Conservation (phyloP, 2,329 filamentous ascomycete genomes). For the Monosporascus sp. region DNA sequence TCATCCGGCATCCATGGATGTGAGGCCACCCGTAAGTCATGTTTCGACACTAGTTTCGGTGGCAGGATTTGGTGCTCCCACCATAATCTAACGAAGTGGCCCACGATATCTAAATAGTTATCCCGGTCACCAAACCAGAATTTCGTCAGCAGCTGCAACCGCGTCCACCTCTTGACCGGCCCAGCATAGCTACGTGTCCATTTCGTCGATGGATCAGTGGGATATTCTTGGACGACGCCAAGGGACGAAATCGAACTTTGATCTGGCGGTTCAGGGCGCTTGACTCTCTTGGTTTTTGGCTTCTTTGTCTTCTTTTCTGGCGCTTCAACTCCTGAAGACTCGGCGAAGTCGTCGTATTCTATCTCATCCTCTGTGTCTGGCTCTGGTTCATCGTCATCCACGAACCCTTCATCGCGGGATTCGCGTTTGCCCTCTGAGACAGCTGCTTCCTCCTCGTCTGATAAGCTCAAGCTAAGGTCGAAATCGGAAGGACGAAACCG, state of each 20-base stretch:
- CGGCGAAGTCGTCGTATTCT: not conserved
- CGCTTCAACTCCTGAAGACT: not conserved
- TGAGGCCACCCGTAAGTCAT: conserved; percentile 15
- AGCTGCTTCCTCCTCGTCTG: conserved; percentile 17
- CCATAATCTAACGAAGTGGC: conserved; percentile 22
- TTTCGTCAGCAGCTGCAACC: conserved; percentile 20
- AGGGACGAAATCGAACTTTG: conserved; percentile 6
- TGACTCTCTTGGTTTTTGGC: conserved; percentile 8
- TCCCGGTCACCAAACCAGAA: conserved; percentile 25
- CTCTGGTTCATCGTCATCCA: conserved; percentile 6
- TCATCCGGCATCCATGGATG: conserved; percentile 21
- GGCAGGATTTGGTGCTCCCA: conserved; percentile 23
- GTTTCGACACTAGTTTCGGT: conserved; percentile 18
- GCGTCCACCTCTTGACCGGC: conserved; percentile 27
- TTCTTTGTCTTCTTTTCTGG: not conserved
- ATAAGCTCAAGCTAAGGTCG: conserved; percentile 10
- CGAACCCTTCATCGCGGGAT: conserved; percentile 22
- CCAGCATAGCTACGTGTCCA: conserved; percentile 29
- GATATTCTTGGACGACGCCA: conserved; percentile 23
- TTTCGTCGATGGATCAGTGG: conserved; percentile 25
- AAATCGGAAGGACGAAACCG: conserved; percentile 17
- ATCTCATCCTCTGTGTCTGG: conserved; percentile 1
- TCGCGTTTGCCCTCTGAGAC: conserved; percentile 5
- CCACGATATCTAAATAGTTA: conserved; percentile 15
- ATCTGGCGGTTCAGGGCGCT: conserved; percentile 9